These are phyloP conservation scores for Alternaria rosae DNA, from an alignment of 2,329 filamentous ascomycete genomes.

Conservation along the genomic window DNA sequence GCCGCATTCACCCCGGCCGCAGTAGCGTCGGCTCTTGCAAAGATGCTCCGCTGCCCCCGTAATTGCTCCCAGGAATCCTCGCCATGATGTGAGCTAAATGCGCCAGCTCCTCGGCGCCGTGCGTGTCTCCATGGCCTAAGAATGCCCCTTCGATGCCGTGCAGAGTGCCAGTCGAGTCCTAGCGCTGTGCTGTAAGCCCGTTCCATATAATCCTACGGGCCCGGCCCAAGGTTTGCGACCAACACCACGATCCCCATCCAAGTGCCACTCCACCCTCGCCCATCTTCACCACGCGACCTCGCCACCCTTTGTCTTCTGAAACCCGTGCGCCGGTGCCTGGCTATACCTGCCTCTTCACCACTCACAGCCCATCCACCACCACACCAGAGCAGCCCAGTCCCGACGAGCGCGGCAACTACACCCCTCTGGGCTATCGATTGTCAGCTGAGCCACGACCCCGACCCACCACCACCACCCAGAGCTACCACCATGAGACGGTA, in stretches of 20 bases:
- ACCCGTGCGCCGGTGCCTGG: conserved; percentile 29
- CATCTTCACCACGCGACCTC: conserved; percentile 28
- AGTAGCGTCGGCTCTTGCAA: conserved; percentile 21
- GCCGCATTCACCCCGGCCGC: conserved; percentile 12
- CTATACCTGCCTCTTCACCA: conserved; percentile 31
- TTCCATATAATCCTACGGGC: conserved; percentile 27
- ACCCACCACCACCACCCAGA: conserved; percentile 37
- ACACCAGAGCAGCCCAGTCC: conserved; percentile 28
- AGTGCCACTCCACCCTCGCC: conserved; percentile 17
- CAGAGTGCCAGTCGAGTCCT: conserved; percentile 17
- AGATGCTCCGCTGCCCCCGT: conserved; percentile 27
- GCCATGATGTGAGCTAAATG: conserved; percentile 32
- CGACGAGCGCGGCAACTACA: conserved; percentile 27
- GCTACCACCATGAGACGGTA: conserved; percentile 43
- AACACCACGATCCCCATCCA: conserved; percentile 16
- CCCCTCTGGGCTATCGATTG: conserved; percentile 29
- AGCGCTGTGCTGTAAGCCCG: conserved; percentile 13
- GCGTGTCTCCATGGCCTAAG: conserved; percentile 6
- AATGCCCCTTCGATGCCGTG: conserved; percentile 9
- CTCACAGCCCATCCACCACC: conserved; percentile 27
- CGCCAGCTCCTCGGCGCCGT: conserved; percentile 29
- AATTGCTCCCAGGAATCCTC: conserved; percentile 21
- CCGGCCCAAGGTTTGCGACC: conserved; percentile 27
- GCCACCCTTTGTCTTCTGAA: conserved; percentile 28
- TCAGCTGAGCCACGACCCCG: conserved; percentile 45